phyloP scores from a whole-genome alignment of 345 rosid genomes.

The Linum trigynum region DNA sequence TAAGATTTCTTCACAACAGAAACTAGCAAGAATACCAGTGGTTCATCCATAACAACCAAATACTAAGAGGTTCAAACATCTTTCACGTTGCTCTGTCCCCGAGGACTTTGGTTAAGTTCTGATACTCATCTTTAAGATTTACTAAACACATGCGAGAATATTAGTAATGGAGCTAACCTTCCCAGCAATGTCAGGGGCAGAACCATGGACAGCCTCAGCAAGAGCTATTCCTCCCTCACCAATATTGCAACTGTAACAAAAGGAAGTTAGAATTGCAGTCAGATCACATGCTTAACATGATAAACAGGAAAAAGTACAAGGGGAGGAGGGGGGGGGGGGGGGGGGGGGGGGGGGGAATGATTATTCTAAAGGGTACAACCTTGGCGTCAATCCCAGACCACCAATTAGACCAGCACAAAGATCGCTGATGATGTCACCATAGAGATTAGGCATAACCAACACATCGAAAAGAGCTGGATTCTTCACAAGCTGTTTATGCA shows the following conservation, averaged over 20 bases:
- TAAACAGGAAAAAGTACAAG: background rate
- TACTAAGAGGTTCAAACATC: background rate
- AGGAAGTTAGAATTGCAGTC: slow-evolving; percentile 8
- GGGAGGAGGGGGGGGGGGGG: slow-evolving; percentile 1
- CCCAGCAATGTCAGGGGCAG: slow-evolving; percentile 99
- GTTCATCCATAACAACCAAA: too few species aligned
- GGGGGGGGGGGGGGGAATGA: background rate
- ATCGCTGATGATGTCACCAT: slow-evolving; percentile 98
- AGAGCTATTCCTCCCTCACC: slow-evolving; percentile 98
- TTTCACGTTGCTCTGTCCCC: background rate
- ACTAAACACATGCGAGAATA: slow-evolving; percentile 1
- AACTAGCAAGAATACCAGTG: background rate
- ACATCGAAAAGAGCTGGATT: slow-evolving; percentile 98
- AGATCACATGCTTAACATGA: slow-evolving; percentile 7
- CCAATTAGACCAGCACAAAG: slow-evolving; percentile 94
- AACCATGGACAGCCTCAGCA: slow-evolving; percentile 99
- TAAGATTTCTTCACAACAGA: background rate
- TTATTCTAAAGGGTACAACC: slow-evolving; percentile 30
- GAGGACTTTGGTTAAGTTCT: background rate
- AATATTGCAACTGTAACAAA: slow-evolving; percentile 73
- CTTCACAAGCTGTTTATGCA: slow-evolving; percentile 73
- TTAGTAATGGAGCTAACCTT: slow-evolving; percentile 21
- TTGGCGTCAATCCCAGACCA: slow-evolving; percentile 96
- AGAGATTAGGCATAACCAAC: slow-evolving; percentile 97
- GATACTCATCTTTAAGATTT: too few species aligned